Base-by-base conservation (phyloP, 345 rosid species). In the Dipteronia dyeriana region DNA sequence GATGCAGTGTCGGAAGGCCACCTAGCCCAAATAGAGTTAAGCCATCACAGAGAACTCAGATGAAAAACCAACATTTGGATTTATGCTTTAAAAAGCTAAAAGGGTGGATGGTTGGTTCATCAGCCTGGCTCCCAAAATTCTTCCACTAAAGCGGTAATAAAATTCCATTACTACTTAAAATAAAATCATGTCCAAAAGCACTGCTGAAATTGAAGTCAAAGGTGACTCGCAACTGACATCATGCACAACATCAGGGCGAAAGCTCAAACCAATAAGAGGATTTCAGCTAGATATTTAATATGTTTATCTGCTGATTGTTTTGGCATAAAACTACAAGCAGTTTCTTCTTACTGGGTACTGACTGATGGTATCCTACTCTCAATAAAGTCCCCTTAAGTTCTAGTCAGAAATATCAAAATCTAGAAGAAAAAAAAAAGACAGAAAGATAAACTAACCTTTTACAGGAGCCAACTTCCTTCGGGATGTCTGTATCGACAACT, bases 401-500 rank as follows among this genome's bases (percentile, higher is more conserved):
- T 61, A n/a, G 66, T 56, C n/a, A 10, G 51, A 59, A 59, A 59
- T 22, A 59, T 10, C 38, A 73, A 73, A 60, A 20, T 41, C 54
- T 5, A 73, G 67, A 59, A 8, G 6, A 1, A 10, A 31, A 3
- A 29, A 69, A 59, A 54, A 14, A 5, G 14, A 34, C 49, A 62
- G 20, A 51, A n/a, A 62, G 19, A 34, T 43, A 56, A n/a, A 45
- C 22, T 56, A 65, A 82, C 89, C 87, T 80, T 81, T 86, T 86
- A 62, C 80, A 65, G 70, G 83, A 76, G 54, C 74, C 56, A 77
- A 73, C 71, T 59, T 84, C 87, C 75, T 78, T 87, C 22, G 77
- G 82, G 75, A 56, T 23, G 31, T 83, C 87, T 70, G 77, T 78
- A 67, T 83, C 82, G 3, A 85, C 86, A 69, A 79, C 59, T 23